Conservation (phyloP, 331 rosid genomes). For the Dryas integrifolia region DNA sequence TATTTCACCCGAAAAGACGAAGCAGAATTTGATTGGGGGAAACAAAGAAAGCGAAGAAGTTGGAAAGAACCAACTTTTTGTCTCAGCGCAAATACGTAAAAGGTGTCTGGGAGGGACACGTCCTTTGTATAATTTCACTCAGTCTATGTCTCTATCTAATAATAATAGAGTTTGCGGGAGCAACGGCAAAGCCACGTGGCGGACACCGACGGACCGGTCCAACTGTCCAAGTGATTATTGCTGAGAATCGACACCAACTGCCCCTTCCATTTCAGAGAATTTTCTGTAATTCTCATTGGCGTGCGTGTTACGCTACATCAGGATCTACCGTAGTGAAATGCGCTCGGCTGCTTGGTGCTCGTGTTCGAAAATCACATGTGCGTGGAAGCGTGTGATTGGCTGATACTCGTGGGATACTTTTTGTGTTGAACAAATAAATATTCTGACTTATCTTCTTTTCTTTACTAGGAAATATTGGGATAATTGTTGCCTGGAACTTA, state of each 20-base stretch:
- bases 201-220: slow-evolving; percentile 12
- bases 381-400: neutral
- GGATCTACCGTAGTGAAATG: neutral
- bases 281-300: neutral
- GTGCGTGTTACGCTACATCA: neutral
- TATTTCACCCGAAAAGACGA: slow-evolving; percentile 4
- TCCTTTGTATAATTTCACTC: neutral
- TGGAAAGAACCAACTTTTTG: slow-evolving; percentile 8
- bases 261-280: too few species aligned
- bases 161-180: slow-evolving; percentile 17
- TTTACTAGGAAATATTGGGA: too few species aligned
- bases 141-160: neutral
- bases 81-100: neutral
- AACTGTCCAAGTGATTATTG: neutral
- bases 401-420: neutral
- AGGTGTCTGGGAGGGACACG: slow-evolving; percentile 31
- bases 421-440: too few species aligned
- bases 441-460: too few species aligned
- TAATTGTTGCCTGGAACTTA: too few species aligned
- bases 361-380: neutral
- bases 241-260: too few species aligned
- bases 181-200: slow-evolving; percentile 48
- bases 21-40: neutral
- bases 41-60: neutral
- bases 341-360: neutral